These are phyloP conservation scores for Ilex aquifolium DNA, from an alignment of 257 asterid genomes.

Conservation along the genomic window DNA sequence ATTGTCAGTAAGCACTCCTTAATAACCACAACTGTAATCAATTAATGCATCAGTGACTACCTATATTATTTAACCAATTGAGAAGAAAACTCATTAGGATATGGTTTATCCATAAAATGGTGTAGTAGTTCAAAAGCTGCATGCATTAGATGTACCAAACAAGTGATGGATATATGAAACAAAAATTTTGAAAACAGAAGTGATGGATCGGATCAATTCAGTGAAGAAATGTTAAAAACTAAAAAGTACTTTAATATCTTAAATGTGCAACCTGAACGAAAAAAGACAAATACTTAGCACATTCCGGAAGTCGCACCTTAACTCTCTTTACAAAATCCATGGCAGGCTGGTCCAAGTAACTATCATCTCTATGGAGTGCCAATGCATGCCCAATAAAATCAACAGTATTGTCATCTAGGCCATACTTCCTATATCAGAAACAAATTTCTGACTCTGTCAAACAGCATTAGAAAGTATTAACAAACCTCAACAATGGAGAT, in stretches of 20 bases:
- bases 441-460: neutral
- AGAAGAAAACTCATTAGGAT: too few relatives aligned
- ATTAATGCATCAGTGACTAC: too few relatives aligned
- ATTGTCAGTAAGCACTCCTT: too few relatives aligned
- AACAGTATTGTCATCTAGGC: slow-evolving; percentile 1
- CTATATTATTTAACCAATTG: too few relatives aligned
- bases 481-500: neutral
- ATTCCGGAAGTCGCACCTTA: neutral
- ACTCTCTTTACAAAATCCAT: neutral
- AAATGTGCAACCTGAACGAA: too few relatives aligned
- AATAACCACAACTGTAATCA: too few relatives aligned
- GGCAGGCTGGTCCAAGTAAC: neutral
- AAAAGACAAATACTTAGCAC: neutral
- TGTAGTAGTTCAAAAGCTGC: too few relatives aligned
- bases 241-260: too few relatives aligned
- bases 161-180: neutral
- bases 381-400: slow-evolving; percentile 3
- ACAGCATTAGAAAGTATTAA: neutral
- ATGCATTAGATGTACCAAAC: neutral
- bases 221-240: too few relatives aligned
- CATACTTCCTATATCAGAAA: neutral
- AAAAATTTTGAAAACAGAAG: neutral
- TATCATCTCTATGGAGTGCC: slow-evolving; percentile 1
- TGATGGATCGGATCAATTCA: neutral
- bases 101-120: too few relatives aligned